Evolutionary conservation across 2,329 filamentous ascomycete species (phyloP).

Genomic region (Epichloe coenophiala): DNA sequence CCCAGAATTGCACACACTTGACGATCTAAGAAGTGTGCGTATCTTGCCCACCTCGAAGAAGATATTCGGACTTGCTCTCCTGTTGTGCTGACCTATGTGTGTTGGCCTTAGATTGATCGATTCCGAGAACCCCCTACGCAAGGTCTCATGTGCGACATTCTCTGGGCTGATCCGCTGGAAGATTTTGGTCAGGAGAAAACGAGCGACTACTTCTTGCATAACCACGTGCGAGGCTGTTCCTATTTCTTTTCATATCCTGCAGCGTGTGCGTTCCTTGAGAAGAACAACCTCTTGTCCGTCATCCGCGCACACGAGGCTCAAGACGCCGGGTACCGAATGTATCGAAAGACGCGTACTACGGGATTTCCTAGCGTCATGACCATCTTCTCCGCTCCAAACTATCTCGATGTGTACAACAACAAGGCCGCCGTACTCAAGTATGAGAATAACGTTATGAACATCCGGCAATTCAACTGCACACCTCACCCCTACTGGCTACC

Average conservation of each 20-base stretch:
- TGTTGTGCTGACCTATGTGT: background rate
- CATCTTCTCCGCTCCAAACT: constrained; percentile 98
- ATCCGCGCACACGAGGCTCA: constrained; percentile 97
- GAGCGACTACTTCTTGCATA: constrained; percentile 93
- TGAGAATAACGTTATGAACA: constrained; percentile 99
- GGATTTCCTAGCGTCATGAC: constrained; percentile 99
- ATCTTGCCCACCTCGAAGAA: background rate
- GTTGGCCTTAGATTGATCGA: constrained; percentile 62
- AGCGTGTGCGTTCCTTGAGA: constrained; percentile 93
- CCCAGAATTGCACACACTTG: constrained; percentile 88
- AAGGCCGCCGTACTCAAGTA: constrained; percentile 98
- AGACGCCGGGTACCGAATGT: constrained; percentile 98
- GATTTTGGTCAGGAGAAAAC: constrained; percentile 99
- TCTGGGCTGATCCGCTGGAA: constrained; percentile 95
- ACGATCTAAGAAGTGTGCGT: constrained; percentile 77
- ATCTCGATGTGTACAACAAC: constrained; percentile 99
- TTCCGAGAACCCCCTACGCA: constrained; percentile 98
- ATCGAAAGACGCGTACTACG: constrained; percentile 93
- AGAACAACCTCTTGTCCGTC: constrained; percentile 94
- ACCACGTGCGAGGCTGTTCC: constrained; percentile 94
- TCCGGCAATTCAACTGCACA: constrained; percentile 98
- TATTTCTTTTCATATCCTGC: constrained; percentile 99
- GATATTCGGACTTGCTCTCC: too few species aligned
- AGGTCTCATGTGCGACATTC: constrained; percentile 96
- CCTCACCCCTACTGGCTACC: constrained; percentile 98